These are phyloP conservation scores for Cytospora piceicola DNA, from an alignment of 2,329 filamentous ascomycete genomes.

Conservation along the genomic window DNA sequence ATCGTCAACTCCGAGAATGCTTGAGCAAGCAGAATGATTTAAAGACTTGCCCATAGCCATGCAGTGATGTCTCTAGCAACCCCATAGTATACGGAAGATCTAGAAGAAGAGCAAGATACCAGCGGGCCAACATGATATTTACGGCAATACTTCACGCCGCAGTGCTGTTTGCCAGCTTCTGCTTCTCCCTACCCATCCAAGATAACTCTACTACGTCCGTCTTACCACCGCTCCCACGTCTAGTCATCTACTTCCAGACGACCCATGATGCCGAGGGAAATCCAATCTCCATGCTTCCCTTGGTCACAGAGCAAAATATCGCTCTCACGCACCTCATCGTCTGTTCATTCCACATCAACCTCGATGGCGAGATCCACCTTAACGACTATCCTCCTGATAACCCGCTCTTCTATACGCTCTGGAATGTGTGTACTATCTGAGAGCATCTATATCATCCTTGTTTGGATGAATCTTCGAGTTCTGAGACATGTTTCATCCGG, in stretches of 20 bases:
- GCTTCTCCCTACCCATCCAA: conserved; percentile 17
- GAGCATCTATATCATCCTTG: too few relatives aligned
- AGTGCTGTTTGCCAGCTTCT: background rate
- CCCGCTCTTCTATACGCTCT: conserved; percentile 70
- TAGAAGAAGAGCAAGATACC: background rate
- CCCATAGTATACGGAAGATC: background rate
- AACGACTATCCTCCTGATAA: conserved; percentile 79
- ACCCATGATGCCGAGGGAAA: conserved; percentile 51
- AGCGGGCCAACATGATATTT: background rate
- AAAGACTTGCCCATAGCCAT: background rate
- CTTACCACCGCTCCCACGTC: conserved; percentile 44
- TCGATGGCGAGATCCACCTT: conserved; percentile 69
- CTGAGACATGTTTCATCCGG: too few relatives aligned
- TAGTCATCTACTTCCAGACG: conserved; percentile 60
- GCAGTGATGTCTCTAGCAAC: too few relatives aligned
- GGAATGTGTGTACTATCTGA: conserved; percentile 55
- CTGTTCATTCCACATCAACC: conserved; percentile 83
- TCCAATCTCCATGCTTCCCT: conserved; percentile 57
- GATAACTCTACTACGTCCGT: conserved; percentile 12
- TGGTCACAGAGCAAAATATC: conserved; percentile 53
- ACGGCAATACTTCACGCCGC: background rate
- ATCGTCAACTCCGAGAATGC: background rate
- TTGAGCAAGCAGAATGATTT: background rate
- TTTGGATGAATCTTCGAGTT: too few relatives aligned
- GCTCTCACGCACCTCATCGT: conserved; percentile 79